Conservation (phyloP, 2,329 filamentous ascomycete genomes). For the Tolypocladium amazonense region DNA sequence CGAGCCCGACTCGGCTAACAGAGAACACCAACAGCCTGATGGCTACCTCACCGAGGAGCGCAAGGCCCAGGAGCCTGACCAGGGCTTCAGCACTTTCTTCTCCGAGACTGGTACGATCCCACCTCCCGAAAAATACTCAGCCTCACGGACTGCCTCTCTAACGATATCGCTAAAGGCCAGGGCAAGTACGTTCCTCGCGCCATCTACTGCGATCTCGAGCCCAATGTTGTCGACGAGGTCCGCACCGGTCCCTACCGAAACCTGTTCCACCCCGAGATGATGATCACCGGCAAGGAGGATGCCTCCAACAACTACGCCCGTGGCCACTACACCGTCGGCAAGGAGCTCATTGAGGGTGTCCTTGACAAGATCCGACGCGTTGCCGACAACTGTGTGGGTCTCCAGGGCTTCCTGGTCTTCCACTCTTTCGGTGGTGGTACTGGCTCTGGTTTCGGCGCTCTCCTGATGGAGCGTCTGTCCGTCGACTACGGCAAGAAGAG, state of each 20-base stretch:
- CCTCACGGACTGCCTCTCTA: neutral
- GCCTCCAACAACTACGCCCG: constrained; percentile 99
- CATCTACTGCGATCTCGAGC: constrained; percentile 99
- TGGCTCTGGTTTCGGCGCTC: constrained; percentile 94
- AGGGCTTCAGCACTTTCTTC: constrained; percentile 99
- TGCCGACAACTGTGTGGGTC: constrained; percentile 94
- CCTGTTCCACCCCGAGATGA: constrained; percentile 97
- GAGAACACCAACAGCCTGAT: constrained; percentile 59
- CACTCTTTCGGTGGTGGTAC: constrained; percentile 99
- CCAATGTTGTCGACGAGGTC: constrained; percentile 98
- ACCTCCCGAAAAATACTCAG: neutral
- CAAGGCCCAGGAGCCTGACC: constrained; percentile 84
- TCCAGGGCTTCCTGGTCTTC: constrained; percentile 99
- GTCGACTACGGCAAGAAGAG: constrained; percentile 99
- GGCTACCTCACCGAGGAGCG: constrained; percentile 97
- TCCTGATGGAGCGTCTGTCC: constrained; percentile 97
- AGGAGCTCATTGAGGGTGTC: constrained; percentile 97
- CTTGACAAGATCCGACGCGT: constrained; percentile 96
- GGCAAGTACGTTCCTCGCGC: constrained; percentile 98
- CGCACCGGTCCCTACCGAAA: constrained; percentile 92
- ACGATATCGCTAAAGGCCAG: constrained; percentile 52
- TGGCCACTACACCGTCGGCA: constrained; percentile 98
- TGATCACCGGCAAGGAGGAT: constrained; percentile 99
- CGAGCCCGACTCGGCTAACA: constrained; percentile 3
- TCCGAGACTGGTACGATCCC: constrained; percentile 79